Conservation (phyloP, 2,329 filamentous ascomycete species). For the Talaromyces sp. region DNA sequence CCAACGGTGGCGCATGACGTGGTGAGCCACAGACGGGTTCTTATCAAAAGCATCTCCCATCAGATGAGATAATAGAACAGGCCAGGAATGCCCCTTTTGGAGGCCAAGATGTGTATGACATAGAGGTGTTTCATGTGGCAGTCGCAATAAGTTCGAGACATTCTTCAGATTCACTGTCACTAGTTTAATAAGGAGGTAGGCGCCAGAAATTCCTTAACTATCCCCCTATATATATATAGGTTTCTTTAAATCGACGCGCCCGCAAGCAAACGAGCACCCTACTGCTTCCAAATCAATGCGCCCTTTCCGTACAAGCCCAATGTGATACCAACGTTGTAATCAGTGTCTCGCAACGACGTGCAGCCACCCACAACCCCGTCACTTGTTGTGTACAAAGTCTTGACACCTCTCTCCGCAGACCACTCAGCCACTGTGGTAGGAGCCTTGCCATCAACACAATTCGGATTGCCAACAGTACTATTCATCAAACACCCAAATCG, state of each 20-base stretch:
- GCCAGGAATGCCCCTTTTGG: conserved; percentile 5
- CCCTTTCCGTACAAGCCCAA: conserved; percentile 22
- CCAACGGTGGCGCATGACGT: neutral
- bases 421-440: conserved; percentile 1
- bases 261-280: neutral
- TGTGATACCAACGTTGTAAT: conserved; percentile 18
- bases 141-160: too few species aligned
- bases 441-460: neutral
- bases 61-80: too few species aligned
- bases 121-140: conserved; percentile 8
- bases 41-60: too few species aligned
- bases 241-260: neutral
- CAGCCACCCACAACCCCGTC: conserved; percentile 14
- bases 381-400: neutral
- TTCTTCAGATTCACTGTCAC: too few species aligned
- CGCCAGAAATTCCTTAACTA: too few species aligned
- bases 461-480: neutral
- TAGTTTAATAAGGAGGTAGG: too few species aligned
- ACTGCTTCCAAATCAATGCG: conserved; percentile 19
- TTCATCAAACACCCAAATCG: conserved; percentile 13
- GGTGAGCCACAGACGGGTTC: neutral
- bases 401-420: neutral
- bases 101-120: conserved; percentile 12
- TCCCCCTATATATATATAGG: neutral
- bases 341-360: conserved; percentile 19